Evolutionary conservation across 176 grass and related monocot genomes (phyloP), one percentile per base, ranked within the genome.

Genomic region (Oryza meyeriana): DNA sequence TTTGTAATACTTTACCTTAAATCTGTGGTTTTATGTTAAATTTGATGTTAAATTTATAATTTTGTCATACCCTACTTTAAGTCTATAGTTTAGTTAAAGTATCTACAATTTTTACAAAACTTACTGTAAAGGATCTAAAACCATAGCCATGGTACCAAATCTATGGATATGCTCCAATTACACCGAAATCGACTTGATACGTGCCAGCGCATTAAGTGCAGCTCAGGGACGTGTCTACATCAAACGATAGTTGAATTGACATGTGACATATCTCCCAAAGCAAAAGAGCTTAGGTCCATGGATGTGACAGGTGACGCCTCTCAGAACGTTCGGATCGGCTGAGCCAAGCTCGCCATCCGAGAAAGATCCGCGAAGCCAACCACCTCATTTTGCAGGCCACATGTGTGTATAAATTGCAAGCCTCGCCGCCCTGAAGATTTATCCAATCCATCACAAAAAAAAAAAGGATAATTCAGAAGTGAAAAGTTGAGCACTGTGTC

Each of bases 251-350:
- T 71, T 12, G 72, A 79, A 81, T 85, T 57, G 83, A 85, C 87
- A 89, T 72, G 87, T 66, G 87, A 64, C 77, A 28, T 57, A 71
- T 76, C 82, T 78, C 33, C 63, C 13, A 72, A 73, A 72, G 74
- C 74, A 58, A 13, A 66, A 6, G 9, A 55, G 50, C 5, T 24
- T 30, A 55, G 50, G 33, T 66, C 80, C 61, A 61, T 34, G 76
- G 61, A 84, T 81, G 81, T 71, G 83, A 89, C 87, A 82, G 17
- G 58, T 66, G 83, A 77, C 83, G 65, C 78, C 77, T 72, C 87
- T 77, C 25, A 77, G 87, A 85, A 89, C 83, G 74, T 89, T 89
- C 87, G 66, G 58, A 71, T n/a, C 72, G 3, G 58, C n/a, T n/a
- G n/a, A n/a, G n/a, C 64, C 13, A 59, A n/a, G n/a, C 55, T 25